These are phyloP conservation scores for Pleurotus giganteus DNA, from an alignment of 768 basidiomycete genomes.

Conservation along the genomic window DNA sequence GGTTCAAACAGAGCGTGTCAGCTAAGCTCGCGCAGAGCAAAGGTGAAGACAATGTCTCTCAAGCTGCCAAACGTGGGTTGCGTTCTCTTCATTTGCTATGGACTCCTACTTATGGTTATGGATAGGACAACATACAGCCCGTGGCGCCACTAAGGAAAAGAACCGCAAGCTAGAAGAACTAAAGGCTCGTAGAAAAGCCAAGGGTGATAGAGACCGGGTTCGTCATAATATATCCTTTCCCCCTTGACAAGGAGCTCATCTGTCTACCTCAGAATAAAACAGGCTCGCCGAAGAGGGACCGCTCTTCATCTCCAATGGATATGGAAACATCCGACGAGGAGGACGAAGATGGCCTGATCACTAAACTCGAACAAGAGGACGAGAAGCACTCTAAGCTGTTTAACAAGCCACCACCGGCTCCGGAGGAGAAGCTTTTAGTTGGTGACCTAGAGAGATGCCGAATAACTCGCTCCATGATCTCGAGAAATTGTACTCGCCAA, in stretches of 20 bases:
- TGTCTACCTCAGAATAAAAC: conserved; percentile 37
- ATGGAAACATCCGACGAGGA: conserved; percentile 86
- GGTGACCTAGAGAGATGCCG: conserved; percentile 61
- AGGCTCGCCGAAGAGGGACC: conserved; percentile 64
- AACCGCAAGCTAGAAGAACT: conserved; percentile 77
- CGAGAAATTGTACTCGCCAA: conserved; percentile 67
- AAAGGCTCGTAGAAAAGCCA: conserved; percentile 83
- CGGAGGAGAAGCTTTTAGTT: conserved; percentile 49
- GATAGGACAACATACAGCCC: conserved; percentile 69
- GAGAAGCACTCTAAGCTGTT: conserved; percentile 56
- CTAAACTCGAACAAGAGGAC: conserved; percentile 71
- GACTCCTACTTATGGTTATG: conserved; percentile 4
- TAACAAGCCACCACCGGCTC: conserved; percentile 39
- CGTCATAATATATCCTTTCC: conserved; percentile 16
- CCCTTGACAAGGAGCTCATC: conserved; percentile 10
- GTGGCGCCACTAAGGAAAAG: conserved; percentile 81
- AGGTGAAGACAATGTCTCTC: conserved; percentile 56
- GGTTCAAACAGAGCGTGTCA: conserved; percentile 67
- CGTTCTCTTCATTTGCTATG: background rate
- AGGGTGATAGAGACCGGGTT: conserved; percentile 86
- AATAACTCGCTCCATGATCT: conserved; percentile 68
- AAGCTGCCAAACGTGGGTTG: conserved; percentile 74
- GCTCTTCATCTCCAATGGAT: conserved; percentile 79
- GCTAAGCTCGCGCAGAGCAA: conserved; percentile 35
- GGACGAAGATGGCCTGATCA: conserved; percentile 83